Evolutionary conservation across 306 rosid genomes (phyloP).

Genomic region (Trifolium dubium): DNA sequence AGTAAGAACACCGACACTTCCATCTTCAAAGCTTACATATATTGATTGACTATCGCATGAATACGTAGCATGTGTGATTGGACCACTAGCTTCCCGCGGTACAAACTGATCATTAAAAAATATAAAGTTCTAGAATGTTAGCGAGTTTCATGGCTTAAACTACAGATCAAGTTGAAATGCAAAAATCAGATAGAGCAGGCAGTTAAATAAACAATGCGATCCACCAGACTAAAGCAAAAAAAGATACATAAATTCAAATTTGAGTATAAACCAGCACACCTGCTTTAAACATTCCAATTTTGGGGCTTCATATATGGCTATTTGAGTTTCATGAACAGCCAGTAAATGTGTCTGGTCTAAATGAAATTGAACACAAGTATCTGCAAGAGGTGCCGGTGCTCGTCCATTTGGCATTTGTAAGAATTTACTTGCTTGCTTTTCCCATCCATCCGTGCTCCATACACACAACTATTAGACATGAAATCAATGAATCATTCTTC

Average conservation of each 20-base stretch:
- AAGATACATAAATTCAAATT: constrained; percentile 17
- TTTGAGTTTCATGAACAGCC: constrained; percentile 96
- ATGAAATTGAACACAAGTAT: constrained; percentile 95
- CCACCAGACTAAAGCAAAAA: constrained; percentile 29
- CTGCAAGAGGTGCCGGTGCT: constrained; percentile 72
- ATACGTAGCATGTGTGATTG: constrained; percentile 94
- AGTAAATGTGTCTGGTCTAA: constrained; percentile 85
- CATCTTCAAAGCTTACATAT: constrained; percentile 93
- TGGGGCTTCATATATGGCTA: constrained; percentile 91
- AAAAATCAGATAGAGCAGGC: constrained; percentile 32
- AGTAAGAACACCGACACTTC: constrained; percentile 86
- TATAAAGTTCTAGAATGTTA: constrained; percentile 26
- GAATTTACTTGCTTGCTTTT: constrained; percentile 74
- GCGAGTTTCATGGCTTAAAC: constrained; percentile 17
- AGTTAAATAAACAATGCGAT: constrained; percentile 5
- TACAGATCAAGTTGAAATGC: constrained; percentile 39
- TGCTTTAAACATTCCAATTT: constrained; percentile 89
- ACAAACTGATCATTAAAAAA: constrained; percentile 57
- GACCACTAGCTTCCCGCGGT: constrained; percentile 83
- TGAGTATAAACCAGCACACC: constrained; percentile 49
- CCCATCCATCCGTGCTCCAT: constrained; percentile 99
- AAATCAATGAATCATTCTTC: constrained; percentile 20
- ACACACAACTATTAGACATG: constrained; percentile 78
- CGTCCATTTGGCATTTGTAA: constrained; percentile 79
- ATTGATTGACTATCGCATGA: constrained; percentile 92